Evolutionary conservation across 2,329 filamentous ascomycete genomes (phyloP).

Genomic region (Exophiala viscosa): DNA sequence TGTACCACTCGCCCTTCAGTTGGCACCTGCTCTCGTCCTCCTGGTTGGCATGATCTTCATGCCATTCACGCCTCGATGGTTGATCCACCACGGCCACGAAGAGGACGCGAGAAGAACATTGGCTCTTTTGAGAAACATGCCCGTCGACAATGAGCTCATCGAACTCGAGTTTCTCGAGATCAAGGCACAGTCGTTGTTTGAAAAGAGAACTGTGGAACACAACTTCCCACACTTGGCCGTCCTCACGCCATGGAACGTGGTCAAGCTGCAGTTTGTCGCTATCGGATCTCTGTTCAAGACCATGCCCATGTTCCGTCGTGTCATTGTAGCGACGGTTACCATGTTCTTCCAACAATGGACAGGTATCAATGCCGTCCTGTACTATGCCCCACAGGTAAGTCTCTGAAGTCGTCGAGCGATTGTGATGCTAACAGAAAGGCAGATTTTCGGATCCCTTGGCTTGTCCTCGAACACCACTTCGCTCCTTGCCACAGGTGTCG

Average conservation of each 20-base stretch:
- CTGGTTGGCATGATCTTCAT: constrained; percentile 41
- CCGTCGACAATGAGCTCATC: constrained; percentile 19
- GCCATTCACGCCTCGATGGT: constrained; percentile 56
- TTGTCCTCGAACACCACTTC: constrained; percentile 37
- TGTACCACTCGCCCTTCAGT: constrained; percentile 58
- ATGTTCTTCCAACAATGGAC: constrained; percentile 49
- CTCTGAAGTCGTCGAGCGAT: constrained; percentile 6
- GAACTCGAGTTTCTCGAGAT: constrained; percentile 68
- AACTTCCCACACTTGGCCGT: constrained; percentile 64
- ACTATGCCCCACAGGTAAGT: constrained; percentile 35
- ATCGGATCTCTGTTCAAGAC: constrained; percentile 37
- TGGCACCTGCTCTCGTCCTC: constrained; percentile 40
- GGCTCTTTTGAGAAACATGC: constrained; percentile 57
- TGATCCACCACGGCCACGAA: constrained; percentile 69
- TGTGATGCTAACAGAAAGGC: constrained; percentile 24
- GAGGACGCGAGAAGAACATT: constrained; percentile 64
- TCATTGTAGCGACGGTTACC: constrained; percentile 36
- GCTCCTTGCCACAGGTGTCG: constrained; percentile 40
- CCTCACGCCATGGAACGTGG: constrained; percentile 59
- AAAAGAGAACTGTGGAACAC: constrained; percentile 66
- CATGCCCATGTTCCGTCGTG: constrained; percentile 44
- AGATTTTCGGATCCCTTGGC: constrained; percentile 36
- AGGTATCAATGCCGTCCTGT: constrained; percentile 46
- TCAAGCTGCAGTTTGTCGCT: constrained; percentile 59
- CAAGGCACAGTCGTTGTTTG: constrained; percentile 72